Conservation (phyloP, 140 eudicot species). For the Bidens hawaiensis region DNA sequence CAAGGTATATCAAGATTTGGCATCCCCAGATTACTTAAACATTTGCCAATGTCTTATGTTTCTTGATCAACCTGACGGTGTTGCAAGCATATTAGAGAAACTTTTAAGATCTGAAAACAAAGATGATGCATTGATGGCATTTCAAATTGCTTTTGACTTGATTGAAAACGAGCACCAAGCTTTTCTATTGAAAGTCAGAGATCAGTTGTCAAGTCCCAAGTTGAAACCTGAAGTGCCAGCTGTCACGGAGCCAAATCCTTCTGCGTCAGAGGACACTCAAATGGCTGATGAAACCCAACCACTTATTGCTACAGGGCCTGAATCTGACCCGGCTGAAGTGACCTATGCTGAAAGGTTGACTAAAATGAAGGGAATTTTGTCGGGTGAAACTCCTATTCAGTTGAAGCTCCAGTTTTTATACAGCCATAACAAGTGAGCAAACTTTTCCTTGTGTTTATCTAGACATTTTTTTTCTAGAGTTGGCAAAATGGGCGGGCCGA, state of each 20-base stretch:
- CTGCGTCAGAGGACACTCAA: conserved; percentile 64
- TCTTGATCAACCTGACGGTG: conserved; percentile 80
- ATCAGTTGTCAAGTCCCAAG: conserved; percentile 51
- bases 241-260: conserved; percentile 34
- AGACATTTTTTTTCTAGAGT: conserved; percentile 12
- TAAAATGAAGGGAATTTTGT: conserved; percentile 74
- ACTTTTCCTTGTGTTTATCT: background rate
- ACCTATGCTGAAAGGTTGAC: conserved; percentile 75
- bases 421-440: conserved; percentile 91
- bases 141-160: conserved; percentile 90
- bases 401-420: conserved; percentile 82
- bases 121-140: conserved; percentile 93
- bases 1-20: conserved; percentile 62
- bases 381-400: conserved; percentile 97
- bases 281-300: conserved; percentile 74
- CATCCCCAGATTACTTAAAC: conserved; percentile 82
- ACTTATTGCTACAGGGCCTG: conserved; percentile 24
- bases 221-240: conserved; percentile 39
- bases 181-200: conserved; percentile 68
- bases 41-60: conserved; percentile 96
- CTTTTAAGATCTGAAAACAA: conserved; percentile 66
- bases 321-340: conserved; percentile 52
- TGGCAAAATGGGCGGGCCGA: background rate
- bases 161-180: conserved; percentile 95
- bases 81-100: conserved; percentile 76